Evolutionary conservation across 148 eudicot species (phyloP), one percentile per base, ranked within the genome.

Genomic region (Oxyria digyna): DNA sequence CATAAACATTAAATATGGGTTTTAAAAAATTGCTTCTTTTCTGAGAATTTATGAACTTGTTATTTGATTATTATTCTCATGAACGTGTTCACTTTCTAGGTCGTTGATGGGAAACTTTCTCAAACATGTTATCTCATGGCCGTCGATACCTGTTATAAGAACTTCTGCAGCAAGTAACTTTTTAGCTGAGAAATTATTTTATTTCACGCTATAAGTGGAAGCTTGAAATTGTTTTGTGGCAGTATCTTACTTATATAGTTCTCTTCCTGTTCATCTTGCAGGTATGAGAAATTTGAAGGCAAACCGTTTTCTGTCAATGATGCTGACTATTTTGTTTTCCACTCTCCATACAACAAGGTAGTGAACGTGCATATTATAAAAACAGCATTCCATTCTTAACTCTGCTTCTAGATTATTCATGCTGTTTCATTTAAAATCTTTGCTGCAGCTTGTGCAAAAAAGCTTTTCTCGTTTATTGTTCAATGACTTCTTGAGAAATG

Each of bases 321-420:
- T 73, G 91, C 89, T n/a, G 87, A 76, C 52, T 94, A 94, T 74
- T 75, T 88, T 33, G 99, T 91, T 43, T 94, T 94, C 79, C 99
- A 94, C 76, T 90, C 97, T 76, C 99, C 99, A 70, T 94, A 94
- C 75, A 91, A 94, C 87, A 94, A 94, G 99, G 97, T 94, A 81
- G 31, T 63, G 33, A 32, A 63, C 33, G 67, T 31, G 42, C 42
- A 63, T 63, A 18, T 17, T 31, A 32, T 63, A 17, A 23, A 31
- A 32, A 63, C 67, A 31, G 10, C 42, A 15, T 3, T 31, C 67
- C 24, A 8, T 63, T 65, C 23, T 18, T n/a, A 65, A 35, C 29
- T 8, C 31, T 65, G 27, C 24, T 65, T 65, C 26, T 65, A 20
- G 6, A 65, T 21, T 65, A 23, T 65, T 65, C 14, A 65, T 18